These are phyloP conservation scores for Colletotrichum spaethianum DNA, from an alignment of 2,329 filamentous ascomycete species.

Conservation along the genomic window DNA sequence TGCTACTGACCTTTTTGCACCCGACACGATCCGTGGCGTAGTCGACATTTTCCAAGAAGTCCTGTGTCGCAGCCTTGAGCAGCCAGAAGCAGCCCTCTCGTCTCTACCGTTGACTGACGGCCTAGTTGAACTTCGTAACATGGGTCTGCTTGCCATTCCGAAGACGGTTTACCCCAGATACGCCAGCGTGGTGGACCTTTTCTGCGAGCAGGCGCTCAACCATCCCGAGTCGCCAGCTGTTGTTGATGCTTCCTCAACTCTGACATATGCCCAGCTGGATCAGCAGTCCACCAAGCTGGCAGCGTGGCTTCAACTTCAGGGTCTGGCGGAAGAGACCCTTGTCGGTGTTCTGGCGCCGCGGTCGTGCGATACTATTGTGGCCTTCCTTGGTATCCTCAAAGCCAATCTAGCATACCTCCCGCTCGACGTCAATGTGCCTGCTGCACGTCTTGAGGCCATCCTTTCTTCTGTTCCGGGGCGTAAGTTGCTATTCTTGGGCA, in stretches of 20 bases:
- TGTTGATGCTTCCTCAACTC: neutral
- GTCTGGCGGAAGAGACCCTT: neutral
- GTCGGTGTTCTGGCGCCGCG: slow-evolving; percentile 8
- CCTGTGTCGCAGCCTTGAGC: neutral
- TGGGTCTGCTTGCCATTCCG: neutral
- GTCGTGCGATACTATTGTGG: neutral
- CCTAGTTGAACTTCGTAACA: neutral
- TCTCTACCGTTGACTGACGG: neutral
- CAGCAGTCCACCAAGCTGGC: neutral
- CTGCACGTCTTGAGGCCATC: slow-evolving; percentile 1
- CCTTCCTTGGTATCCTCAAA: slow-evolving; percentile 3
- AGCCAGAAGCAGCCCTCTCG: neutral
- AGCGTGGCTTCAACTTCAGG: neutral
- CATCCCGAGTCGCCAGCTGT: neutral
- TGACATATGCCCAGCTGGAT: slow-evolving; percentile 2
- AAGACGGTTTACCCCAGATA: neutral
- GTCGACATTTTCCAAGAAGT: neutral
- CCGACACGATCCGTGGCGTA: neutral
- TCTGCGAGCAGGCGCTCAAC: neutral
- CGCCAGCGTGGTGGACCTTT: slow-evolving; percentile 7
- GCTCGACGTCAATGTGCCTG: slow-evolving; percentile 2
- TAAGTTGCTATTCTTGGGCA: neutral
- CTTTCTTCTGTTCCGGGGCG: neutral
- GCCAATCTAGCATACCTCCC: slow-evolving; percentile 12
- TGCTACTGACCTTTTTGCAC: neutral